A percentile compares a stretch with the other conserved stretches of the same genome.
phyloP scores from a whole-genome alignment of 1,284 basidiomycete genomes.

The Chondrostereum purpureum region DNA sequence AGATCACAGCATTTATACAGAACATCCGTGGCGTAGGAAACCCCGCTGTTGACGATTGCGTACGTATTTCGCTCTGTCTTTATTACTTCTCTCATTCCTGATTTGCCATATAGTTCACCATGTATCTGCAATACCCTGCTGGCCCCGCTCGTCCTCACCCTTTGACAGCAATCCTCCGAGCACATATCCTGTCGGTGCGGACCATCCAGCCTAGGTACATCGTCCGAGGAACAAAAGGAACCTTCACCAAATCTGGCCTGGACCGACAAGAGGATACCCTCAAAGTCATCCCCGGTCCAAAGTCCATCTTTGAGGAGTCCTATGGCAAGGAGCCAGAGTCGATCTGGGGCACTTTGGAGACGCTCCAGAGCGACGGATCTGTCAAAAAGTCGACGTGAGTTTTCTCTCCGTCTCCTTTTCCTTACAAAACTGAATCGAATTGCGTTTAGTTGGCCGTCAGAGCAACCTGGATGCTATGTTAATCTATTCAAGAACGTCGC shows the following conservation, averaged over 20 bases:
- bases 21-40: constrained; percentile 62
- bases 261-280: constrained; percentile 76
- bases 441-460: constrained; percentile 55
- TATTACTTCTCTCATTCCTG: constrained; percentile 2
- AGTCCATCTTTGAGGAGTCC: constrained; percentile 35
- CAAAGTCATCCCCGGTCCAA: constrained; percentile 44
- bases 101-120: constrained; percentile 52
- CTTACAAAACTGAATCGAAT: constrained; percentile 13
- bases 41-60: constrained; percentile 62
- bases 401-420: constrained; percentile 2
- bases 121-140: constrained; percentile 55
- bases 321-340: constrained; percentile 56
- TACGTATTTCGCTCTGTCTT: constrained; percentile 24
- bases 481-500: constrained; percentile 63
- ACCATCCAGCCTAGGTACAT: constrained; percentile 64
- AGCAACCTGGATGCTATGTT: constrained; percentile 50
- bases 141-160: constrained; percentile 41
- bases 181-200: constrained; percentile 62
- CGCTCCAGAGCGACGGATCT: constrained; percentile 40
- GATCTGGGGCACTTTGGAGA: constrained; percentile 56
- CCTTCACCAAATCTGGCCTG: constrained; percentile 70
- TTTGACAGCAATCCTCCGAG: constrained; percentile 63
- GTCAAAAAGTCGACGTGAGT: constrained; percentile 45
- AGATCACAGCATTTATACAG: constrained; percentile 62
- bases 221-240: constrained; percentile 64